These are phyloP conservation scores for Didymella pinodella DNA, from an alignment of 2,329 filamentous ascomycete species.

Conservation along the genomic window DNA sequence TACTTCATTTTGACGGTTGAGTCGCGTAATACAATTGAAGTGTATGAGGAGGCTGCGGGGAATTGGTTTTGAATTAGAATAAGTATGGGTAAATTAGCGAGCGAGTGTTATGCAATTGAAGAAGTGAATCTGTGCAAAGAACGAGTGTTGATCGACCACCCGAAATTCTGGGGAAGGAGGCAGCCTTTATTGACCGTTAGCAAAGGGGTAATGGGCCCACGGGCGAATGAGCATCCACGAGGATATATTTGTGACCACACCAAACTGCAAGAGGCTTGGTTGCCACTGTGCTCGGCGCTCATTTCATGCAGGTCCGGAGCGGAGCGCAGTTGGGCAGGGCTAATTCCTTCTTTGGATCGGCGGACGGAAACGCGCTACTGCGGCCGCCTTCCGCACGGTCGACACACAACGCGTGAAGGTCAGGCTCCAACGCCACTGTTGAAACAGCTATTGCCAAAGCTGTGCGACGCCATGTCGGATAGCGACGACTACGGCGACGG, in stretches of 20 bases:
- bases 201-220: constrained; percentile 12
- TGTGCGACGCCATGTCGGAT: constrained; percentile 33
- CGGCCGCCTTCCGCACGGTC: constrained; percentile 4
- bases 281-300: constrained; percentile 6
- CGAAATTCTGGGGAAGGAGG: constrained; percentile 14
- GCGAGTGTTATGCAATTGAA: constrained; percentile 17
- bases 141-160: constrained; percentile 11
- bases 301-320: constrained; percentile 17
- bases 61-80: constrained; percentile 12
- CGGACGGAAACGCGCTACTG: constrained; percentile 33
- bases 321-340: constrained; percentile 27
- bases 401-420: constrained; percentile 34
- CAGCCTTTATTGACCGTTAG: constrained; percentile 15
- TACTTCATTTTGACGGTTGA: constrained; percentile 52
- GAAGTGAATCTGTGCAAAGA: constrained; percentile 17
- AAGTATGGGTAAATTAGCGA: constrained; percentile 11
- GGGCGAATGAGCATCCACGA: constrained; percentile 11
- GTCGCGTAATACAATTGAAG: constrained; percentile 15
- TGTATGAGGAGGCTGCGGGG: background rate
- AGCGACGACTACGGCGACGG: constrained; percentile 69
- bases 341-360: constrained; percentile 25
- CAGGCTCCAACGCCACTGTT: constrained; percentile 29
- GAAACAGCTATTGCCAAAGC: constrained; percentile 23
- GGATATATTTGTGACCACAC: constrained; percentile 9
- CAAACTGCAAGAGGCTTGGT: constrained; percentile 6